Base-by-base conservation (phyloP, 2,329 filamentous ascomycete species). In the Verticillium tricorpus region DNA sequence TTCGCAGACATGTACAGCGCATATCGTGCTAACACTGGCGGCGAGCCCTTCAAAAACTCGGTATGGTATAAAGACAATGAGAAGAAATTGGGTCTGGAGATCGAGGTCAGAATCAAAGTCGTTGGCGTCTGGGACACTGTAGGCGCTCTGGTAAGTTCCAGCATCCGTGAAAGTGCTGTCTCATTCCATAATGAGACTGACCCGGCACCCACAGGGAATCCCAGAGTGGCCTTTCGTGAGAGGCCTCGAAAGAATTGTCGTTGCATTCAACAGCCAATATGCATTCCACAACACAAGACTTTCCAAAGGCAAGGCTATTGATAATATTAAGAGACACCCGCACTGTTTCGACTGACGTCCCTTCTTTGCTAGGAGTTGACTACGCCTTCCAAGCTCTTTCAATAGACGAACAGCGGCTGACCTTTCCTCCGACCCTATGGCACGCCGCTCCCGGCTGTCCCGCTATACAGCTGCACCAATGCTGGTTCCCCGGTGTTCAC, bases 71-170 rank as follows among this genome's bases (percentile, higher is more conserved):
- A 14, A 6, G 35, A 57, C 56, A 32, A 57, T 12, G 56, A 32
- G 11, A 35, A 57, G 32, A n/a, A 25, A 17, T 39, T 35, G 17
- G 56, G 28, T 5, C 19, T 57, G 15, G 31, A 9, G 17, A 34
- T 12, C 12, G 54, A 56, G 4, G 32, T 57, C 56, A 35, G 32
- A 12, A 32, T 64, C 14, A 19, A 64, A 15, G 60, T 54, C 7
- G 50, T 64, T 1, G 64, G 62, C 0, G 64, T 65, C 2, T 65
- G 63, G 31, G 64, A 65, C 7, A 65, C 62, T 0, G 62, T 65
- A 11, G 64, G 64, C 2, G 58, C 60, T 4, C 12, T 65, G 50
- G 39, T 40, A 40, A 40, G 39, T 5, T 17, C 39, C 39, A 6
- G 39, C 39, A 40, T 40, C 39, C 14, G 39, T 4, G 39, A 5